Base-by-base conservation (phyloP, 73 alveolate species). In the Symbiodinium pilosum region DNA sequence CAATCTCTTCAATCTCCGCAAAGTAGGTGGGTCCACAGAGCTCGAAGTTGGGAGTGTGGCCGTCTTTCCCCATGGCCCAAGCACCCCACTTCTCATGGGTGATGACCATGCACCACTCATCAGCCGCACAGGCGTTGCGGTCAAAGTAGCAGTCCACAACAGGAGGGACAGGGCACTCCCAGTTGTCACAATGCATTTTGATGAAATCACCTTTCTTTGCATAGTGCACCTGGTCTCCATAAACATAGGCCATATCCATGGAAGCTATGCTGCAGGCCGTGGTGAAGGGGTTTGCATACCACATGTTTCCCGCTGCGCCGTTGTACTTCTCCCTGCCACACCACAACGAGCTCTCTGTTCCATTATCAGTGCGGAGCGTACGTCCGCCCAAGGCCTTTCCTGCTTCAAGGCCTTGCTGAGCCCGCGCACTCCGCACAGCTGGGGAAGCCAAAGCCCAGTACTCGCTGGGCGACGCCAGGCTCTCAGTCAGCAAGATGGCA, bases 81-180 rank as follows among this genome's bases (percentile, higher is more conserved):
- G 87, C 87, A 59, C 95, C 95, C 95, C 95, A 88, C 87, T 56
- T 88, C 86, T 88, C 95, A 59, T 88, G 95, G 44, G 85, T 56
- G 71, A 64, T 56, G 87, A 88, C 87, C 95, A 56, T 64, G 86
- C 95, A 88, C 85, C 85, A 88, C 87, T 88, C 95, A 88, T 68
- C 95, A 18, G 44, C 87, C 8, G 44, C 71, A 64, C 95, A 88
- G 7, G 69, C 95, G 34, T 16, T 64, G 39, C 87, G 95, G 69
- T 88, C 95, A 8, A 51, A 43, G 75, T 88, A 88, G 47, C 95
- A 88, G 71, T 88, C 95, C 44, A 42, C 71, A 41, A 88, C 95
- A 39, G 77, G 51, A 3, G 95, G 95, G 40, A 56, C n/a, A 11
- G 95, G 95, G 69, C 95, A 88, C 86, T 64, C 68, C 87, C 85